Evolutionary conservation across 257 asterid species (phyloP).

Genomic region (Nicotiana undulata): DNA sequence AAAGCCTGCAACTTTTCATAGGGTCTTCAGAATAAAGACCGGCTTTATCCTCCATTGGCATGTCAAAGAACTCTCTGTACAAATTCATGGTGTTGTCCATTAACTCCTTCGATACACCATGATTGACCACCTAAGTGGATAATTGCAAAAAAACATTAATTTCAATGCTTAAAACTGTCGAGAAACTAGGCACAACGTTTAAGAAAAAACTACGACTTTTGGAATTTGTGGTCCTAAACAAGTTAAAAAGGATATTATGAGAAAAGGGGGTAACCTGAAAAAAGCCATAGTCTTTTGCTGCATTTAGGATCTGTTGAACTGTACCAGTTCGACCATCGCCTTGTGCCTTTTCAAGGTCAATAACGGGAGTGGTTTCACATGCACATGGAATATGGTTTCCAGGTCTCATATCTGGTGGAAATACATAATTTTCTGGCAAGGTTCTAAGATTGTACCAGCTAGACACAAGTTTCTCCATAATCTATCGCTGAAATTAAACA

Average conservation of each 20-base stretch:
- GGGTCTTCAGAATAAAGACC: slow-evolving; percentile 13
- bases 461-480: slow-evolving; percentile 4
- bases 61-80: slow-evolving; percentile 28
- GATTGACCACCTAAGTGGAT: slow-evolving; percentile 28
- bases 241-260: too few relatives aligned
- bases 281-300: slow-evolving; percentile 48
- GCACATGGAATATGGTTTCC: slow-evolving; percentile 30
- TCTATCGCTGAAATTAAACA: too few relatives aligned
- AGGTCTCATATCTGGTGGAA: slow-evolving; percentile 46
- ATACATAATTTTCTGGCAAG: slow-evolving; percentile 41
- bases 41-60: slow-evolving; percentile 28
- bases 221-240: too few relatives aligned
- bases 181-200: too few relatives aligned
- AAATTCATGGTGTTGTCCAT: slow-evolving; percentile 20
- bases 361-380: slow-evolving; percentile 24
- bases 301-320: slow-evolving; percentile 30
- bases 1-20: too few relatives aligned
- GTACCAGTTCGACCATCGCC: slow-evolving; percentile 11
- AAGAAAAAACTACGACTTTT: too few relatives aligned
- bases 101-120: slow-evolving; percentile 34
- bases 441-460: slow-evolving; percentile 18
- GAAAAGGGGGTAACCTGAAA: slow-evolving; percentile 33
- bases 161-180: too few relatives aligned
- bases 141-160: background rate
- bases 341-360: slow-evolving; percentile 28